Conservation (phyloP, 768 basidiomycete species). For the Tylopilus sp. region DNA sequence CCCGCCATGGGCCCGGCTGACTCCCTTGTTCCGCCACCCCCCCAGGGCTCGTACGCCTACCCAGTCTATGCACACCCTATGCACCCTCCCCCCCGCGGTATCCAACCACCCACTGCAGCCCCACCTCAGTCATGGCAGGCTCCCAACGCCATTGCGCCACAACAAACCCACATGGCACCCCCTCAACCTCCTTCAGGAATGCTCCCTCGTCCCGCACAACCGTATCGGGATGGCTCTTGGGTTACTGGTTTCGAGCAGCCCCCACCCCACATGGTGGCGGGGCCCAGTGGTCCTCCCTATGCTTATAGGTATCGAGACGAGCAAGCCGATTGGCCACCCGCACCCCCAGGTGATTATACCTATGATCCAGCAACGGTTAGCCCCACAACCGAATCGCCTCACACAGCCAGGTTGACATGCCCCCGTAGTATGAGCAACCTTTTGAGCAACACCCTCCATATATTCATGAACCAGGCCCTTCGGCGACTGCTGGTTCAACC, state of each 20-base stretch:
- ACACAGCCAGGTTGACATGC: conserved; percentile 6
- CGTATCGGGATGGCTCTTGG: conserved; percentile 56
- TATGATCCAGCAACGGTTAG: conserved; percentile 53
- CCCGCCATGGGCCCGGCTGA: conserved; percentile 28
- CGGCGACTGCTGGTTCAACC: conserved; percentile 41
- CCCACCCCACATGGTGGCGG: conserved; percentile 45
- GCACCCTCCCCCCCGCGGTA: conserved; percentile 34
- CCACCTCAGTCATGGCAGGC: conserved; percentile 67
- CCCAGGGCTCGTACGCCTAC: conserved; percentile 28
- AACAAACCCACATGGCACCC: conserved; percentile 58
- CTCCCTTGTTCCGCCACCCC: conserved; percentile 29
- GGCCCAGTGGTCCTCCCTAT: conserved; percentile 43
- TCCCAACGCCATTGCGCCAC: conserved; percentile 56
- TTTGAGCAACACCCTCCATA: conserved; percentile 61
- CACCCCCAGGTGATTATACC: conserved; percentile 44
- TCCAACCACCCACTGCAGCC: conserved; percentile 45
- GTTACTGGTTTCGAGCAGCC: conserved; percentile 50
- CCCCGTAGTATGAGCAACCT: conserved; percentile 48
- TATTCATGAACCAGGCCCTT: conserved; percentile 49
- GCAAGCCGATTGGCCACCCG: conserved; percentile 43
- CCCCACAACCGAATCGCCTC: conserved; percentile 3
- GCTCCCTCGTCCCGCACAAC: conserved; percentile 41
- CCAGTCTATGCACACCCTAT: conserved; percentile 41
- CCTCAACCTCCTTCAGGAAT: conserved; percentile 44
- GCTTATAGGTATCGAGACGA: conserved; percentile 66